Base-by-base conservation (phyloP, 2,329 filamentous ascomycete genomes). In the Colletotrichum gigasporum region DNA sequence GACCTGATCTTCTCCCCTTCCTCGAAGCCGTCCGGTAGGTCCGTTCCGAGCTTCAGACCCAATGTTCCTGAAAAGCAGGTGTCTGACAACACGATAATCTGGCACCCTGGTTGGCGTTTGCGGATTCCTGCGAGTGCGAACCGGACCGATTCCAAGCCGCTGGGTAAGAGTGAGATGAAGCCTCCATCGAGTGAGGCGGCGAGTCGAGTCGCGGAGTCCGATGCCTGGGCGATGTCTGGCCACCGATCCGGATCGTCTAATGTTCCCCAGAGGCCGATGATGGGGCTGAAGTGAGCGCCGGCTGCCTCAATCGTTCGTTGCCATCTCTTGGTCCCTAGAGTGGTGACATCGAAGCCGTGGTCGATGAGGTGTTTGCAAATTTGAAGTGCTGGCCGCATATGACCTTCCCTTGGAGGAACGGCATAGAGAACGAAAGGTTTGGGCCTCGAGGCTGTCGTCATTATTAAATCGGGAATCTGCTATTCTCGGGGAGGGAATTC, bases 331-430 rank as follows among this genome's bases (percentile, higher is more conserved):
- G 55, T 63, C 34, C 60, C 60, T 3, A 63, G 5, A 16, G 60
- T 4, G 0, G 55, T 60, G 4, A 63, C 55, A 10, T 63, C 34
- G 3, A 64, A 64, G 28, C 61, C 55, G 6, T 8, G 32, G 14
- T 24, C 14, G 20, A 20, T 7, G 9, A 60, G 47, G 5, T 61
- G 10, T 14, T 52, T 34, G n/a, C 11, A 11, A 2, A 64, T 64
- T 18, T 64, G 55, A 3, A 64, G 39, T 1, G 61, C 61, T 12
- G 61, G 61, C 16, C 55, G 47, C 55, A 64, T 60, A 20, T 61
- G 55, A 5, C 61, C 55, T 20, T 64, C 61, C 5, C 55, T 35
- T 5, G 47, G 61, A 4, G 55, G 61, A 1, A 64, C 47, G 1
- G 47, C 47, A 11, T 53, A 61, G 10, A 64, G 47, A 2, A 64